Base-by-base conservation (phyloP, 768 basidiomycete genomes). In the Kwoniella pini region DNA sequence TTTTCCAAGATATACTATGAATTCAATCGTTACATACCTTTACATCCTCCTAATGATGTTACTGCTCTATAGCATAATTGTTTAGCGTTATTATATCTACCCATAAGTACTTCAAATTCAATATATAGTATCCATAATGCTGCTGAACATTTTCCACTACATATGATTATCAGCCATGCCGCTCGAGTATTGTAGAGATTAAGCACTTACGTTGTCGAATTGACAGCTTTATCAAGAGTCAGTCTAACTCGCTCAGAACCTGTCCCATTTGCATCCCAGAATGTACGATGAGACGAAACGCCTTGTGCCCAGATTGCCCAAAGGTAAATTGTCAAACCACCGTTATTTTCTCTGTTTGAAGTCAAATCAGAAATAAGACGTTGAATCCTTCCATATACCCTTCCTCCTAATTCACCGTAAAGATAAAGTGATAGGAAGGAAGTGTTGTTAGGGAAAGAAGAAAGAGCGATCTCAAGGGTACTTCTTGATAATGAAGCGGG, bases 101-200 rank as follows among this genome's bases (percentile, higher is more conserved):
- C 69, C 60, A 77, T 76, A 4, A 71, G 57, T 21, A 69, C 51
- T 60, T 80, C 80, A 48, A 80, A 80, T 13, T 81, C 79, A 68
- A 81, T 79, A 51, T 78, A 80, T 6, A 79, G 64, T 27, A 62
- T 67, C 79, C 80, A 81, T 0, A 81, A 36, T 0, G 72, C 62
- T 1, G 77, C 58, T 0, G 71, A 79, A 1, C 71, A 64, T 28
- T 63, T 63, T 0, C 77, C 78, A 0, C 78, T 80, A 48, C n/a
- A 13, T 1, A 9, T 11, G 5, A 19, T 7, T 7, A 19, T 49
- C 15, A 22, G 40, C 58, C 30, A 61, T 17, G 40, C 11, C 6
- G 11, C 40, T 42, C 19, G 7, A 42, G 9, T 42, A 48, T 39
- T 13, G 45, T 17, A 31, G 10, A 38, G 13, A 48, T 9, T 22